Base-by-base conservation (phyloP, 257 asterid genomes). In the Pogostemon cablin region DNA sequence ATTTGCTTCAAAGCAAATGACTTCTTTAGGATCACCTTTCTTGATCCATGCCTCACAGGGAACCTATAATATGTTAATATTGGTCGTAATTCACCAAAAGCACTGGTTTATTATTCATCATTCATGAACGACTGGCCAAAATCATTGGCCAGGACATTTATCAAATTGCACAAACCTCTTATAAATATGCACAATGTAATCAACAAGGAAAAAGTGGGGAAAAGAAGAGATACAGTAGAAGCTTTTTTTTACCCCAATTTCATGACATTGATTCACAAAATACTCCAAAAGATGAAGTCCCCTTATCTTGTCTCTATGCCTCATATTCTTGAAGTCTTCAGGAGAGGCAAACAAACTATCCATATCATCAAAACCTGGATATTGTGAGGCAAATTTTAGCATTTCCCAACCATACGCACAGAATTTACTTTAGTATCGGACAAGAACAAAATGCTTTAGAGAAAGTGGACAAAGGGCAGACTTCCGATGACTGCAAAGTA, bases 21-120 rank as follows among this genome's bases (percentile, higher is more conserved):
- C 83, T 77, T 89, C 96, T 76, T 85, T 87, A 9, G 98, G 82
- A 74, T 89, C 93, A 58, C 98, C 98, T 77, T 32, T 80, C 86
- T 79, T 89, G 67, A 85, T 64, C 98, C 98, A 85, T 70, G 98
- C 87, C 82, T 91, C 95, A 81, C 98, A 91, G 56, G 89, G 84
- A 77, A 91, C 80, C 98, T 91, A 78, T 56, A 75, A 74, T 59
- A 77, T 9, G 41, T 46, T 7, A 9, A 4, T 2, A 58, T 9
- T 47, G 38, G 39, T 48, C 11, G 37, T 47, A 48, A 67, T 44
- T 35, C 8, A 42, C 0, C 1, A 15, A 34, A 41, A 60, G 4
- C 15, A 43, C 3, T 17, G 2, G 7, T 15, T 25, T 38, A 55
- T 10, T 43, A 42, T 43, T 2, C 9, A 8, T 43, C 61, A 65